Evolutionary conservation across 352 stramenopile genomes (phyloP).

Genomic region (Globisporangium yorkense): DNA sequence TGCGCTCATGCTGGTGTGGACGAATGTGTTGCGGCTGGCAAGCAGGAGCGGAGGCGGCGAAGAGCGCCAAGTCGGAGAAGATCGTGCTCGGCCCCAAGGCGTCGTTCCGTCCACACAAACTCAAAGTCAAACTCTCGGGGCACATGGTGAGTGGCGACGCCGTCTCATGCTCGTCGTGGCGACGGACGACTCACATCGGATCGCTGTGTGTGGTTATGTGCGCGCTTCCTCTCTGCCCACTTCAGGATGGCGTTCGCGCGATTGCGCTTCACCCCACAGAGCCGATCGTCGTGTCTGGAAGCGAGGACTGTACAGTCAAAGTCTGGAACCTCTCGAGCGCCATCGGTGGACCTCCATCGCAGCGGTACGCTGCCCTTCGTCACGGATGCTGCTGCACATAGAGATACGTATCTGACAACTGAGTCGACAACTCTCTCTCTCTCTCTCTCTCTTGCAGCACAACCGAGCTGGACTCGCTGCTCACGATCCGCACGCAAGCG

Average conservation of each 20-base stretch:
- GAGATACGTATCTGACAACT: too few relatives aligned
- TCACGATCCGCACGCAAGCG: constrained; percentile 69
- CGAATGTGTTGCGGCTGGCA: neutral
- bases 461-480: constrained; percentile 68
- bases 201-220: neutral
- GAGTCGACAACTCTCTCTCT: neutral
- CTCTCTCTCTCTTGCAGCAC: constrained; percentile 19
- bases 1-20: neutral
- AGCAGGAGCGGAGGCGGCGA: constrained; percentile 25
- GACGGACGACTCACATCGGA: too few relatives aligned
- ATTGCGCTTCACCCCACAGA: constrained; percentile 80
- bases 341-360: constrained; percentile 52
- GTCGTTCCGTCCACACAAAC: constrained; percentile 70
- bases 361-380: constrained; percentile 25
- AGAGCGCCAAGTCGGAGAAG: constrained; percentile 32
- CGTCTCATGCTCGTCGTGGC: too few relatives aligned
- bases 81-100: constrained; percentile 51
- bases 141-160: constrained; percentile 49
- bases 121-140: constrained; percentile 81
- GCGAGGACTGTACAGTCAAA: constrained; percentile 81
- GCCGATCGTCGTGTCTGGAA: constrained; percentile 73
- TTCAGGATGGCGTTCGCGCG: constrained; percentile 68
- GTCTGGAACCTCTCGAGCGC: constrained; percentile 75
- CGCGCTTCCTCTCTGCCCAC: neutral
- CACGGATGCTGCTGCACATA: neutral